Evolutionary conservation across 768 basidiomycete species (phyloP), one percentile per base, ranked within the genome.

Genomic region (Pisolithus albus): DNA sequence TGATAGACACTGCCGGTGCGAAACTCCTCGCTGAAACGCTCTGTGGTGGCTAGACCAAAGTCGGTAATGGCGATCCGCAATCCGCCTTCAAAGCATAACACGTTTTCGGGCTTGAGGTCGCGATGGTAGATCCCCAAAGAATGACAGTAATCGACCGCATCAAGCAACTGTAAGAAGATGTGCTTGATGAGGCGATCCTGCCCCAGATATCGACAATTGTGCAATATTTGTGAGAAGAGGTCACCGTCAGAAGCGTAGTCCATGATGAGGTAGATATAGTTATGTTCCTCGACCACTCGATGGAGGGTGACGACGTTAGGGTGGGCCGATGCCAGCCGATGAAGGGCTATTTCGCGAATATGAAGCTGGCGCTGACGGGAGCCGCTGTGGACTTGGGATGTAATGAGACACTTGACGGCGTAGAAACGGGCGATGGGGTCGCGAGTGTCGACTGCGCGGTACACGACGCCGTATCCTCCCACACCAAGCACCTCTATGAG

Each of bases 1-100:
- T 96, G 95, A 69, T 92, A 96, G n/a, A 93, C 82, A 60, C 90
- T 93, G n/a, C 94, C 94, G 34, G 93, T 96, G 47, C 90, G 82
- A 69, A 93, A 92, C 67, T 98, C 94, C 50, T 79, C 79, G 61
- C 90, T 92, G 50, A 80, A 74, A 63, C 79, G 81, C 56, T 95
- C 92, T 19, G 86, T 87, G 5, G 94, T 96, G 2, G 94, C 87
- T 7, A 98, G 79, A 21, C 95, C 95, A 67, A 98, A 98, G 71
- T 98, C 95, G 36, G 93, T 94, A 56, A 98, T 80, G 47, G 89
- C 84, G 48, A 96, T 80, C 47, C 81, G 76, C 57, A 77, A 73
- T 45, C 92, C 93, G 56, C 78, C 70, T 65, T 85, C 78, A 73
- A 85, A 87, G 68, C 92, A 94, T 43, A 97, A 75, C 52, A 96